A percentile compares a stretch with the other conserved stretches of the same genome.
Conservation (phyloP, 2,329 filamentous ascomycete species). For the Penicillium sp. region DNA sequence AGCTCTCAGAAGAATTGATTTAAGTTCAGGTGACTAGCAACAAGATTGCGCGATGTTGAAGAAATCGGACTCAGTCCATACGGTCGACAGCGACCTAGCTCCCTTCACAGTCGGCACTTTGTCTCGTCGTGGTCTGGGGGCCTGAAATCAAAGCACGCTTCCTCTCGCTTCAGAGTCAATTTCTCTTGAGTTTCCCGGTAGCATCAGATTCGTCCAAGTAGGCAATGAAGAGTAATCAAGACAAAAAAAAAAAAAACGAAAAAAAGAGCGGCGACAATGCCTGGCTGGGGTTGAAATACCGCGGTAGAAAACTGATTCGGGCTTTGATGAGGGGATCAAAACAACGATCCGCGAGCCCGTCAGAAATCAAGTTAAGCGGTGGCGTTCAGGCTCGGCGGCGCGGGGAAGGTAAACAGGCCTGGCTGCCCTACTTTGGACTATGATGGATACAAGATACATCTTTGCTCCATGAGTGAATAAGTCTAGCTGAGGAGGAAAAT, state of each 20-base stretch:
- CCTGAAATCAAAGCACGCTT: background rate
- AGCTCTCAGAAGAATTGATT: background rate
- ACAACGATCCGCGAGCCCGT: slow-evolving; percentile 4
- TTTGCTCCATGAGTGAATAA: background rate
- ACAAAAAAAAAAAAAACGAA: background rate
- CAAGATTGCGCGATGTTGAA: background rate
- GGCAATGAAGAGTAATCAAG: background rate
- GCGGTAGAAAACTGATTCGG: background rate
- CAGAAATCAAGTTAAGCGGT: slow-evolving; percentile 8
- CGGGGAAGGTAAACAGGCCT: slow-evolving; percentile 1
- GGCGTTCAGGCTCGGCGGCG: slow-evolving; percentile 9
- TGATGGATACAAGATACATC: too few species aligned
- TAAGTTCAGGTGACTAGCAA: background rate
- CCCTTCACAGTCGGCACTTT: background rate
- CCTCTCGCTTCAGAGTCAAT: background rate
- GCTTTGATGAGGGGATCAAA: slow-evolving; percentile 8
- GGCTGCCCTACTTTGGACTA: background rate
- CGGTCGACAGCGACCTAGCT: background rate
- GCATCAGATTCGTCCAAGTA: background rate
- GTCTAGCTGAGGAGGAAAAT: background rate
- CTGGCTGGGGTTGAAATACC: background rate
- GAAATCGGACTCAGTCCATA: background rate
- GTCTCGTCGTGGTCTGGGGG: background rate
- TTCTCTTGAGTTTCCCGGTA: background rate
- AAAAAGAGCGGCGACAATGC: background rate